Conservation (phyloP, 768 basidiomycete genomes). For the Boletus fagicola region DNA sequence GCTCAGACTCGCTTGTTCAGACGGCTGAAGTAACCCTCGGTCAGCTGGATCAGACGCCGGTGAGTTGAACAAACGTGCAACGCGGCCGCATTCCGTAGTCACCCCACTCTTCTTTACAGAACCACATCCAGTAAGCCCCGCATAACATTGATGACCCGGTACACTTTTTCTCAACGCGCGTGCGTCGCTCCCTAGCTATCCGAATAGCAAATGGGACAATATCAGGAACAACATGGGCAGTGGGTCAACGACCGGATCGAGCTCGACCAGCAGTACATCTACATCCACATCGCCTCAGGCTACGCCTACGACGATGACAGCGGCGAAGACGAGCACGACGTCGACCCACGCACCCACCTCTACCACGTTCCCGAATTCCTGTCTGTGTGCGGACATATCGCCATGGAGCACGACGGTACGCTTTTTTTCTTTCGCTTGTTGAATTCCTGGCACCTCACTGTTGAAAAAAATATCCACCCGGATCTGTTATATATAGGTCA, state of each 20-base stretch:
- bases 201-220: conserved; percentile 71
- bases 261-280: conserved; percentile 24
- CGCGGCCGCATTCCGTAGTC: not conserved
- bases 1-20: conserved; percentile 55
- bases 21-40: conserved; percentile 49
- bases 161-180: not conserved
- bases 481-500: too few species aligned
- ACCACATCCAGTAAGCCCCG: conserved; percentile 53
- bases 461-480: too few species aligned
- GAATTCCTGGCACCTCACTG: not conserved
- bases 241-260: conserved; percentile 17
- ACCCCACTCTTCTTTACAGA: conserved; percentile 29
- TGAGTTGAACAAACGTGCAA: conserved; percentile 10
- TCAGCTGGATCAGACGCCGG: conserved; percentile 52
- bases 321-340: not conserved
- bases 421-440: too few species aligned
- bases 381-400: conserved; percentile 41
- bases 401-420: conserved; percentile 40
- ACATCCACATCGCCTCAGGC: too few species aligned
- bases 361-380: conserved; percentile 21
- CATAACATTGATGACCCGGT: not conserved
- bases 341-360: conserved; percentile 9
- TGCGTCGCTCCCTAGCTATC: conserved; percentile 42
- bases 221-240: conserved; percentile 62
- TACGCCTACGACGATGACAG: not conserved